These are phyloP conservation scores for Nemania abortiva DNA, from an alignment of 2,329 filamentous ascomycete species.

Conservation along the genomic window DNA sequence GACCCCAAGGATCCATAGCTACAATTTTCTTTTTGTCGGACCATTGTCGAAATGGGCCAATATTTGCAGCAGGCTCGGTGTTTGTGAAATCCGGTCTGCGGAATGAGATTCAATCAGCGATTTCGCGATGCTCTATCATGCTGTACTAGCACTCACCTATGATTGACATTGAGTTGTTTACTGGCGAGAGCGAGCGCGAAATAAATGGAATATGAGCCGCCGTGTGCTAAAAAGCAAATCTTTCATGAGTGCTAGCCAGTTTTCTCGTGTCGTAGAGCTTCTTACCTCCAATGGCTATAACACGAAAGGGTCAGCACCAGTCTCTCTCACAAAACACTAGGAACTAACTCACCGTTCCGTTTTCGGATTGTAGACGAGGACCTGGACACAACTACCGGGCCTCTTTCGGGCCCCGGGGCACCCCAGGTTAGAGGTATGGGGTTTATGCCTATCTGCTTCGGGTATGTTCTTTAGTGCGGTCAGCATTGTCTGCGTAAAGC, in stretches of 20 bases:
- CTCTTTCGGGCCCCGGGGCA: conserved; percentile 78
- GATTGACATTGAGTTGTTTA: conserved; percentile 85
- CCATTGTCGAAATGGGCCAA: conserved; percentile 93
- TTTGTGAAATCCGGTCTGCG: conserved; percentile 75
- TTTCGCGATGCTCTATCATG: not conserved
- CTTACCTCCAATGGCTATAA: conserved; percentile 69
- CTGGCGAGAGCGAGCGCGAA: conserved; percentile 93
- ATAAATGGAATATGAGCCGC: conserved; percentile 96
- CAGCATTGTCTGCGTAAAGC: conserved; percentile 23
- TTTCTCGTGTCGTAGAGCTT: conserved; percentile 24
- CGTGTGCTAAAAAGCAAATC: conserved; percentile 57
- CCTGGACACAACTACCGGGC: conserved; percentile 89
- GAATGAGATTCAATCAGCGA: conserved; percentile 29
- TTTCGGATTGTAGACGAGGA: conserved; percentile 79
- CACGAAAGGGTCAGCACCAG: conserved; percentile 35
- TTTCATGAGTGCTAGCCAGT: conserved; percentile 23
- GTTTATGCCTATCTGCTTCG: conserved; percentile 92
- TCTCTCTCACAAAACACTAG: conserved; percentile 18
- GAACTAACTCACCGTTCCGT: conserved; percentile 75
- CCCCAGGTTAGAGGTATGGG: conserved; percentile 93
- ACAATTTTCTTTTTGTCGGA: conserved; percentile 92
- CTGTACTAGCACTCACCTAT: conserved; percentile 64
- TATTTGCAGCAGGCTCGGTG: conserved; percentile 89
- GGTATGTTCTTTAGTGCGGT: conserved; percentile 74
- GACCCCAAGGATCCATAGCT: conserved; percentile 95